Evolutionary conservation across 768 basidiomycete species (phyloP).

Genomic region (Crepidotus variabilis): DNA sequence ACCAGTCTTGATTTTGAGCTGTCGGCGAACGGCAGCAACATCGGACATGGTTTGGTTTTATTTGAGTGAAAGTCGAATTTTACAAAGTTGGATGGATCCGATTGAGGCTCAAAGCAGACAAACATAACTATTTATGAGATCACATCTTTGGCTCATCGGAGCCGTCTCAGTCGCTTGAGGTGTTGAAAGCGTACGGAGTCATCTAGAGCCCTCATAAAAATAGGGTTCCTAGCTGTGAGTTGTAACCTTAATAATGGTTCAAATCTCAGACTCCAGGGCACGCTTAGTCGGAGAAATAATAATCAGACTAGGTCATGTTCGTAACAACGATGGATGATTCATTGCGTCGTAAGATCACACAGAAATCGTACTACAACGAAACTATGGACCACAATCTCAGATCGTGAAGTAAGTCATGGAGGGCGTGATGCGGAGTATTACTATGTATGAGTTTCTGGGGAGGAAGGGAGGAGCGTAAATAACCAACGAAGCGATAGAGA

Average conservation of each 20-base stretch:
- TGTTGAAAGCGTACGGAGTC: too few relatives aligned
- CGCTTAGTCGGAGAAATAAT: too few relatives aligned
- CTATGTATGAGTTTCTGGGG: slow-evolving; percentile 11
- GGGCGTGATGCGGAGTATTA: slow-evolving; percentile 16
- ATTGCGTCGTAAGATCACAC: slow-evolving; percentile 39
- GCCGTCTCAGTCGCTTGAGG: too few relatives aligned
- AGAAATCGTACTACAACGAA: slow-evolving; percentile 43
- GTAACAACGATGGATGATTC: slow-evolving; percentile 17
- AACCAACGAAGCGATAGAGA: not conserved
- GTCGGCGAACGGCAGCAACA: slow-evolving; percentile 45
- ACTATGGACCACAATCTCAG: slow-evolving; percentile 31
- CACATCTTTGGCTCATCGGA: too few relatives aligned
- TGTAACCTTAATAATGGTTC: too few relatives aligned
- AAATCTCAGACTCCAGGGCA: too few relatives aligned
- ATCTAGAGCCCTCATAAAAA: too few relatives aligned
- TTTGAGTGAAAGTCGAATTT: slow-evolving; percentile 1
- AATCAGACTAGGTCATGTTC: not conserved
- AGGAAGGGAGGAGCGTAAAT: not conserved
- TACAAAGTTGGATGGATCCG: not conserved
- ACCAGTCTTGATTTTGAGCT: slow-evolving; percentile 76
- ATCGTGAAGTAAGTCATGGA: slow-evolving; percentile 17
- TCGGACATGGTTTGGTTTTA: slow-evolving; percentile 22
- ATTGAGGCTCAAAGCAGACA: not conserved
- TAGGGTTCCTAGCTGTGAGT: too few relatives aligned
- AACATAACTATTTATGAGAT: not conserved